phyloP scores from a whole-genome alignment of 2,329 filamentous ascomycete genomes.

The Hymenoscyphus occultus region DNA sequence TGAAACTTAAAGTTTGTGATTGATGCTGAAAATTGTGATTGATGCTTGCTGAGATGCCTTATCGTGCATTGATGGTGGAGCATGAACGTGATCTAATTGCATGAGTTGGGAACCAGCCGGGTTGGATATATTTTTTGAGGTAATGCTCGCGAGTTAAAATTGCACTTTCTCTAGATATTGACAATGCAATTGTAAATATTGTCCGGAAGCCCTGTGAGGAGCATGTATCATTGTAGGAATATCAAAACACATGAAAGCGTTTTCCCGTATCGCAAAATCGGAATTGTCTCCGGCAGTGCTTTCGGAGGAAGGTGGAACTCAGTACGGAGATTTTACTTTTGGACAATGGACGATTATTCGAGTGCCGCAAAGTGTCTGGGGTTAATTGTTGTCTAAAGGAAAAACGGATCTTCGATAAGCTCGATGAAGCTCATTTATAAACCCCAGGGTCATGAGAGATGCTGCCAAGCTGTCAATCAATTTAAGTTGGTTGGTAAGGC shows the following conservation, averaged over 20 bases:
- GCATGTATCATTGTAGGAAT: neutral
- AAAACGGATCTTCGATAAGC: neutral
- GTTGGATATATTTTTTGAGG: neutral
- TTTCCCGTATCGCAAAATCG: neutral
- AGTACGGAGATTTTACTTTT: neutral
- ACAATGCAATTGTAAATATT: neutral
- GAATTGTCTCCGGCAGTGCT: neutral
- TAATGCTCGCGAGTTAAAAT: neutral
- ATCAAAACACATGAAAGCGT: neutral
- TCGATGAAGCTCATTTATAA: neutral
- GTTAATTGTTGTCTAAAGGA: neutral
- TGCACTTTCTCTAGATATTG: neutral
- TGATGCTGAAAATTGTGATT: neutral
- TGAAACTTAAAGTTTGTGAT: neutral
- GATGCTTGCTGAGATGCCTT: neutral
- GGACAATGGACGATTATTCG: neutral
- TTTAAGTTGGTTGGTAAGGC: neutral
- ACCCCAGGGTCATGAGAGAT: neutral
- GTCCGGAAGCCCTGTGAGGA: neutral
- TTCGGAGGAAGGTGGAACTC: neutral
- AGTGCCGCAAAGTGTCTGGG: neutral
- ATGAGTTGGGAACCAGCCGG: neutral
- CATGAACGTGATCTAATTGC: neutral
- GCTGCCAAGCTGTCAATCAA: neutral
- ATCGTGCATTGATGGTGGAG: conserved; percentile 4